Evolutionary conservation across 768 basidiomycete species (phyloP).

Genomic region (Suillus decipiens): DNA sequence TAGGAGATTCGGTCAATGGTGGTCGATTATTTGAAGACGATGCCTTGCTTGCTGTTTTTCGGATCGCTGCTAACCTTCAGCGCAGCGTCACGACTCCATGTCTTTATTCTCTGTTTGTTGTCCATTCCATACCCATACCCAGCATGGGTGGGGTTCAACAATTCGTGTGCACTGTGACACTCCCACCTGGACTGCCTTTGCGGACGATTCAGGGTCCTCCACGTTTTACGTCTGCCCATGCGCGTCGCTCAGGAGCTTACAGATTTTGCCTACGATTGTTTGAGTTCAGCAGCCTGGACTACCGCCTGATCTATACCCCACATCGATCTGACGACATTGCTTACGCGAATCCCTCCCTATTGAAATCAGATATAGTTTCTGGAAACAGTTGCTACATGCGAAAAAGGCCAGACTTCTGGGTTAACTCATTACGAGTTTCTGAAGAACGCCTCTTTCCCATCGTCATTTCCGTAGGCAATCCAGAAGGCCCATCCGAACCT

Average conservation of each 20-base stretch:
- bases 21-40: slow-evolving; percentile 59
- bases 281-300: slow-evolving; percentile 52
- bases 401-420: slow-evolving; percentile 72
- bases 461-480: slow-evolving; percentile 37
- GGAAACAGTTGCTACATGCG: slow-evolving; percentile 58
- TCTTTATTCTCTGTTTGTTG: slow-evolving; percentile 23
- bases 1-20: slow-evolving; percentile 65
- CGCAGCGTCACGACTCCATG: slow-evolving; percentile 6
- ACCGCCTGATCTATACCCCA: slow-evolving; percentile 40
- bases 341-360: background rate
- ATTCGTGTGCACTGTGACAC: slow-evolving; percentile 51
- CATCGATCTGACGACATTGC: slow-evolving; percentile 4
- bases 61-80: slow-evolving; percentile 39
- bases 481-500: slow-evolving; percentile 29
- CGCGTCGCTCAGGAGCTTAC: slow-evolving; percentile 62
- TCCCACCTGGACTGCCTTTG: slow-evolving; percentile 46
- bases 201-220: slow-evolving; percentile 45
- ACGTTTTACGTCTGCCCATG: slow-evolving; percentile 48
- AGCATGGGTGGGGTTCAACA: slow-evolving; percentile 25
- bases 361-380: slow-evolving; percentile 27
- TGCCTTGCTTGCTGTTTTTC: slow-evolving; percentile 57
- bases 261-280: slow-evolving; percentile 53
- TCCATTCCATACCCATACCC: background rate
- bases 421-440: slow-evolving; percentile 36
- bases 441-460: slow-evolving; percentile 35